A percentile compares a stretch with the other conserved stretches of the same genome.
phyloP scores from a whole-genome alignment of 345 rosid genomes.

The Lepidium africanum region DNA sequence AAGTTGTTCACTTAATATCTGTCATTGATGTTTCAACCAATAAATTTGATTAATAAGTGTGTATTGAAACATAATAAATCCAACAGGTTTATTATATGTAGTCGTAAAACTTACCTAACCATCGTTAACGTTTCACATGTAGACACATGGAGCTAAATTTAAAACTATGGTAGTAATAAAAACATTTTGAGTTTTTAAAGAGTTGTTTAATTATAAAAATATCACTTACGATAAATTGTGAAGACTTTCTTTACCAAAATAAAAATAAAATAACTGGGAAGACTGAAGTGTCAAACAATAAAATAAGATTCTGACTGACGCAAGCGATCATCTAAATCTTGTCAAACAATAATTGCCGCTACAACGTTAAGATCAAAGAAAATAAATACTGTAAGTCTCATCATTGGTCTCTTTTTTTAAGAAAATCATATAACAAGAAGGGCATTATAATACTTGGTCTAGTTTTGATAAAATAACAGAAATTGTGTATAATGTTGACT shows the following conservation, averaged over 20 bases:
- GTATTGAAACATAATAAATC: not conserved
- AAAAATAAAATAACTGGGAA: not conserved
- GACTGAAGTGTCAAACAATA: conserved; percentile 5
- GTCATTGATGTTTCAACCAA: not conserved
- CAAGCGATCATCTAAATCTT: not conserved
- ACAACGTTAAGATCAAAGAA: conserved; percentile 13
- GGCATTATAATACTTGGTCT: not conserved
- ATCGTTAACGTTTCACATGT: not conserved
- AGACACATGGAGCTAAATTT: conserved; percentile 1
- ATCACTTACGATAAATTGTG: not conserved
- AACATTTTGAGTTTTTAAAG: not conserved
- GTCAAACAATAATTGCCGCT: not conserved
- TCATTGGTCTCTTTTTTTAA: not conserved
- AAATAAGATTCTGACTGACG: not conserved
- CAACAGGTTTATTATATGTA: not conserved
- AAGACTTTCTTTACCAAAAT: not conserved
- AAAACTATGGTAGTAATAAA: not conserved
- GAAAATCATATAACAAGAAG: not conserved
- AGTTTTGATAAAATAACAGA: too few species aligned
- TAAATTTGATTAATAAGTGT: not conserved
- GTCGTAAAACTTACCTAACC: not conserved
- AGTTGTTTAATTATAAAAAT: not conserved
- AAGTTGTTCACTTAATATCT: not conserved
- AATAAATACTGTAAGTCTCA: not conserved
- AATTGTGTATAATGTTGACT: not conserved